Base-by-base conservation (phyloP, 495 filamentous ascomycete species). In the Penicillium antarcticum region DNA sequence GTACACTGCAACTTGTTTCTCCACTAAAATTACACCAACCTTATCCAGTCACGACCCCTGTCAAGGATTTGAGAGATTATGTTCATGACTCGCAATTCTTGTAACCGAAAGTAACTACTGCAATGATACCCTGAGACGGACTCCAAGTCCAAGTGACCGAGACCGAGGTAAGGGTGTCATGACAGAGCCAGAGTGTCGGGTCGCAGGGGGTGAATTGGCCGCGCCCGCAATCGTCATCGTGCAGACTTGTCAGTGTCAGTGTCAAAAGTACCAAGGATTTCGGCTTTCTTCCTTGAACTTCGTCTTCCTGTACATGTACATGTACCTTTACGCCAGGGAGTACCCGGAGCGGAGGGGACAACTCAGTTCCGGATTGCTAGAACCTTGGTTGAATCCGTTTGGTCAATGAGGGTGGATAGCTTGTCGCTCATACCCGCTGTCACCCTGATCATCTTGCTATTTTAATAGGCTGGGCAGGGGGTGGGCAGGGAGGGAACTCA, bases 351-450 rank as follows among this genome's bases (percentile, higher is more conserved):
- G 46, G 55, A 43, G 45, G 45, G 35, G 13, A 17, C 9, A 32
- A 35, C 36, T 42, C 40, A 21, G 48, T 12, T 11, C 58, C 55
- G 14, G 24, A 32, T 7, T 41, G 18, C 23, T 52, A 49, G 59
- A 42, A 52, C 37, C 38, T 49, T 38, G 24, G 23, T 18, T 10
- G 12, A 9, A 43, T 46, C 51, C 45, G 51, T 31, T 54, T 58
- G 55, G 55, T 37, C 40, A 10, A 29, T 10, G 26, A 2, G 26
- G 26, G 26, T 29, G 26, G 26, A 29, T 4, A 29, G 26, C 26
- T 29, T 29, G 26, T 29, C 0, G 26, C 26, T 29, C 26, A 29
- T 29, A 29, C 26, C 26, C 26, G 26, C 26, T 29, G 26, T 29
- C 26, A 29, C 26, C 36, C n/a, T 39, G 16, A 10, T 18, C 16